These are phyloP conservation scores for Wickerhamomyces ciferrii DNA, from an alignment of 805 yeast genomes.

Conservation along the genomic window DNA sequence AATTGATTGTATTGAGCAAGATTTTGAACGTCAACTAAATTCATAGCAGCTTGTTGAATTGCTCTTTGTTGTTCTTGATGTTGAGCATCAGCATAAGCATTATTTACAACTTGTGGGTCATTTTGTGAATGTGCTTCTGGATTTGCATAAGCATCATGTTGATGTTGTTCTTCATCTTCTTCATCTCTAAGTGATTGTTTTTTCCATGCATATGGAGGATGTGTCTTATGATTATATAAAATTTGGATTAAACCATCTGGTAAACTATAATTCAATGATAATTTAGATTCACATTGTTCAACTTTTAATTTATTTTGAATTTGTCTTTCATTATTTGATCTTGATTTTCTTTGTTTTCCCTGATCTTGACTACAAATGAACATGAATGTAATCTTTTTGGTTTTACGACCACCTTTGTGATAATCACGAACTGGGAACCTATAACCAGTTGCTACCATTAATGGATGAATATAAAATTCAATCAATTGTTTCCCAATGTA, in stretches of 20 bases:
- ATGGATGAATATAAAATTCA: constrained; percentile 31
- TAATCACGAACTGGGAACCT: constrained; percentile 39
- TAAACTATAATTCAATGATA: constrained; percentile 33
- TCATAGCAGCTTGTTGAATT: not conserved
- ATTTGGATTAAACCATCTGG: constrained; percentile 31
- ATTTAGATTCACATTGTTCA: constrained; percentile 34
- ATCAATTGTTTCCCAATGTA: constrained; percentile 30
- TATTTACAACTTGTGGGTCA: not conserved
- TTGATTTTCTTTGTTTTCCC: constrained; percentile 34
- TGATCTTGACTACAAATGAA: constrained; percentile 41
- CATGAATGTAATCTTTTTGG: constrained; percentile 37
- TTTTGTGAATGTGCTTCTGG: not conserved
- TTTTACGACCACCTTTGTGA: constrained; percentile 36
- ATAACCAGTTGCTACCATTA: constrained; percentile 35
- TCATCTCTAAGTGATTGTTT: constrained; percentile 1
- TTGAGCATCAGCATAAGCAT: not conserved
- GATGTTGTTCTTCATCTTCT: not conserved
- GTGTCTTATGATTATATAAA: constrained; percentile 34
- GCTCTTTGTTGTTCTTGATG: constrained; percentile 4
- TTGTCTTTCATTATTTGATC: constrained; percentile 32
- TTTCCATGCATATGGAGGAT: constrained; percentile 31
- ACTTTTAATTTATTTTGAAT: constrained; percentile 35
- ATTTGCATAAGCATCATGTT: not conserved
- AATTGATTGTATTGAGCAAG: constrained; percentile 2
- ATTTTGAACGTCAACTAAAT: constrained; percentile 3